Base-by-base conservation (phyloP, 164 flowering plant species). In the Magnolia kwangsiensis region DNA sequence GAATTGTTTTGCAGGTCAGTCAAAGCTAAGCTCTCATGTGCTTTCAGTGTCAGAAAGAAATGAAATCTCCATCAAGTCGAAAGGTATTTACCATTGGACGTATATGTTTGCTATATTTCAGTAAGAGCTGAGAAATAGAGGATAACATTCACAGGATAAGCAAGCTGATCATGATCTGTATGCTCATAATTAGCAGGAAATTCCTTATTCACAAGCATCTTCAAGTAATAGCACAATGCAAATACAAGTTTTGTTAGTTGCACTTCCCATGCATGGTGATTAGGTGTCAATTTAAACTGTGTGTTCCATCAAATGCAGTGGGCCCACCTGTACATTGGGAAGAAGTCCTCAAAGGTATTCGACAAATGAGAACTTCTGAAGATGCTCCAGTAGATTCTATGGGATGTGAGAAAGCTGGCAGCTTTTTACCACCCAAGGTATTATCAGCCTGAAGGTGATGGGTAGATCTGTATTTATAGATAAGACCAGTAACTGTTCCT, bases 351-450 rank as follows among this genome's bases (percentile, higher is more conserved):
- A 85, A 92, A 78, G 98, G 95, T 50, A 94, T 96, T 55, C 88
- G 88, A 21, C 81, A 83, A 67, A 94, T 96, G 97, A 92, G 97
- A 79, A 88, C 94, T 64, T 85, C 88, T 51, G 95, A 90, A 80
- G 92, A 89, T 87, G 99, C 98, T 72, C 98, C 99, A 10, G 99
- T 96, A 51, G 98, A 96, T 82, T 84, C 92, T 8, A 90, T 94
- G 96, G 98, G 97, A 76, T 94, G 98, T 86, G 99, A 93, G 86
- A 94, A 91, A 85, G 99, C 97, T 81, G 98, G 98, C 51, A 87
- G 80, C 69, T 45, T 81, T 78, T 93, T 93, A 71, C 98, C 99
- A 63, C 91, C 98, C 29, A 93, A 88, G 97, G 99, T 96, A 83
- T n/a, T 51, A 50, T 70, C 23, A 23, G 50, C 75, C 50, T 31